Base-by-base conservation (phyloP, 2,329 filamentous ascomycete genomes). In the Fusarium paranaense region DNA sequence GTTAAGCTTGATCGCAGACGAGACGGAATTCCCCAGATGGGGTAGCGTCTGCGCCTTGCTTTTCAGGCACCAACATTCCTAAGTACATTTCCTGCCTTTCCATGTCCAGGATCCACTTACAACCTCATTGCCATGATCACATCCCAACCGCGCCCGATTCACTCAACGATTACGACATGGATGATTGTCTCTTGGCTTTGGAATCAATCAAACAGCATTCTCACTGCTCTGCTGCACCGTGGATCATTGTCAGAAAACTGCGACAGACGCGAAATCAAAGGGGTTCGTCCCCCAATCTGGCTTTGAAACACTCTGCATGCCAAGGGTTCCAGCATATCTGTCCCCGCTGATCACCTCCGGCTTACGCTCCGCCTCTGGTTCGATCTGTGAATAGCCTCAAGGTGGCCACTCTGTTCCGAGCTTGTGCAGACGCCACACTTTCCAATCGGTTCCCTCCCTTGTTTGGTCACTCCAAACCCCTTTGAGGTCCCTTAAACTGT, bases 261-360 rank as follows among this genome's bases (percentile, higher is more conserved):
- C 42, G 35, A 64, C 66, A 59, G 59, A 74, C 61, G 56, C 62
- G 65, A 58, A 40, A 64, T 50, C 37, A 63, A 64, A 64, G 47
- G 69, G 54, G 52, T 50, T 50, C 57, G 45, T 70, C 42, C 42
- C 42, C 40, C 74, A 69, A 74, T 70, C 69, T 71, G 40, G 45
- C 35, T 59, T 30, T 74, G 72, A 74, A 74, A 74, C 72, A 59
- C 38, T 52, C 56, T 33, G 18, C 60, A 35, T 50, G 62, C 50
- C 72, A 64, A 71, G 65, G 68, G 50, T 37, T 22, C 6, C 59
- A 62, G 22, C 64, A 45, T 45, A 22, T n/a, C 52, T 40, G 30
- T 62, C 64, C 45, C 56, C 57, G 45, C 62, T 57, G 56, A 59
- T 72, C 57, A 16, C 59, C 33, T 30, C 59, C 58, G 13, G 16